Evolutionary conservation across 1,284 basidiomycete genomes (phyloP).

Genomic region (Microstroma glucosiphilum): DNA sequence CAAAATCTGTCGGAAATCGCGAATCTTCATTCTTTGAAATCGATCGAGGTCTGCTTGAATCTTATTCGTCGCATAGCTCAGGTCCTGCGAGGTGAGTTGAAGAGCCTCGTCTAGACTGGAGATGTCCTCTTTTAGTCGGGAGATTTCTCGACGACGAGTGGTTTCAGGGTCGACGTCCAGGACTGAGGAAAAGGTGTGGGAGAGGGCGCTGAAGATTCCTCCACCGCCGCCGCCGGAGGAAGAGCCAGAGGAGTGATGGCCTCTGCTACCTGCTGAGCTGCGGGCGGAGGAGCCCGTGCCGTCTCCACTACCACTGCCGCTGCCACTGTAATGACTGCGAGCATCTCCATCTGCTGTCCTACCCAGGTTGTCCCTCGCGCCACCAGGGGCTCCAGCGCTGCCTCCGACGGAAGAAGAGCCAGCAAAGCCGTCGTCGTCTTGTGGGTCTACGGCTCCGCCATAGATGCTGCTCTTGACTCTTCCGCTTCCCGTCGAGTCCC

Average conservation of each 20-base stretch:
- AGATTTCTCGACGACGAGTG: constrained; percentile 82
- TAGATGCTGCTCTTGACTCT: constrained; percentile 10
- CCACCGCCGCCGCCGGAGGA: constrained; percentile 10
- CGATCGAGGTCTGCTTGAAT: constrained; percentile 96
- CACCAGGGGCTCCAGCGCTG: background rate
- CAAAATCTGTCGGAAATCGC: constrained; percentile 84
- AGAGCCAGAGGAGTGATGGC: background rate
- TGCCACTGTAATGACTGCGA: background rate
- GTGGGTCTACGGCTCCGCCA: background rate
- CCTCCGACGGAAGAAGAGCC: background rate
- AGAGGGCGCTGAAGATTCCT: constrained; percentile 82
- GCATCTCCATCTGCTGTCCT: background rate
- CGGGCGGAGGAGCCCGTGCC: constrained; percentile 18
- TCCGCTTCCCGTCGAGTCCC: constrained; percentile 6
- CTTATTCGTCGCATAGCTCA: constrained; percentile 89
- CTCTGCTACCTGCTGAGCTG: constrained; percentile 17
- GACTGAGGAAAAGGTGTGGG: constrained; percentile 90
- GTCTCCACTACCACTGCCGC: constrained; percentile 6
- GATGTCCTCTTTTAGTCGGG: constrained; percentile 87
- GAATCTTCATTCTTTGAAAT: constrained; percentile 97
- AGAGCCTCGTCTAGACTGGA: constrained; percentile 41
- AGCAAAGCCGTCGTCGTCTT: background rate
- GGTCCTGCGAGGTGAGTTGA: constrained; percentile 53
- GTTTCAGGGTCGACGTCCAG: constrained; percentile 98
- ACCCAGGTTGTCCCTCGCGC: background rate